Evolutionary conservation across 2,329 filamentous ascomycete genomes (phyloP).

Genomic region (Calonectria multiphialidica): DNA sequence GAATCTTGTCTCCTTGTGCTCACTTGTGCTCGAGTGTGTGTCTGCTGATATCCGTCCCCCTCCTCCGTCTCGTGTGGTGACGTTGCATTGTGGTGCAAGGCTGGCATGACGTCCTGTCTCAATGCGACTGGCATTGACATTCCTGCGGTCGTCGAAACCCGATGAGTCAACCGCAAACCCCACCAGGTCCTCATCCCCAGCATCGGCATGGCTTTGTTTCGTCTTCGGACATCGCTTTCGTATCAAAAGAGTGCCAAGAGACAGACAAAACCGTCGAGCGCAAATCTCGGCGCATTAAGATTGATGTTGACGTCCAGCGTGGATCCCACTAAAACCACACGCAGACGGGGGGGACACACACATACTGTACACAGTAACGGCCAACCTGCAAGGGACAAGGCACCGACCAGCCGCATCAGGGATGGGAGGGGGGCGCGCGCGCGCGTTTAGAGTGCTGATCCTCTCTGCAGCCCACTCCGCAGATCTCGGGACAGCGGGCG

Average conservation of each 20-base stretch:
- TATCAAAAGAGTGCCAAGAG: neutral
- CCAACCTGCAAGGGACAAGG: slow-evolving; percentile 13
- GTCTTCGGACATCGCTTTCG: neutral
- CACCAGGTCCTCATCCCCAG: neutral
- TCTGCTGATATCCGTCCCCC: neutral
- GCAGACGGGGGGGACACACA: neutral
- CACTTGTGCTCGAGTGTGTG: neutral
- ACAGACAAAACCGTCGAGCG: neutral
- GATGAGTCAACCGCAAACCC: neutral
- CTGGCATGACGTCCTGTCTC: slow-evolving; percentile 8
- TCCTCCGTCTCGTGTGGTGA: neutral
- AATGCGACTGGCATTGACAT: neutral
- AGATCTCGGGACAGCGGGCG: neutral
- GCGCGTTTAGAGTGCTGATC: slow-evolving; percentile 5
- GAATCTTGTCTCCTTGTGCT: neutral
- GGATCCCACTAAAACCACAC: neutral
- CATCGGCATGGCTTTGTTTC: slow-evolving; percentile 1
- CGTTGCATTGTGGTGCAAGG: neutral
- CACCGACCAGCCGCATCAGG: slow-evolving; percentile 4
- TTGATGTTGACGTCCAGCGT: neutral
- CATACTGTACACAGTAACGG: neutral
- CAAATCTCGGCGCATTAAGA: neutral
- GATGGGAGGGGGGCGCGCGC: too few relatives aligned
- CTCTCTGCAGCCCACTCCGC: neutral
- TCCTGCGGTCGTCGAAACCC: neutral